Evolutionary conservation across 345 rosid species (phyloP).

Genomic region (Eucalyptus microcorys): DNA sequence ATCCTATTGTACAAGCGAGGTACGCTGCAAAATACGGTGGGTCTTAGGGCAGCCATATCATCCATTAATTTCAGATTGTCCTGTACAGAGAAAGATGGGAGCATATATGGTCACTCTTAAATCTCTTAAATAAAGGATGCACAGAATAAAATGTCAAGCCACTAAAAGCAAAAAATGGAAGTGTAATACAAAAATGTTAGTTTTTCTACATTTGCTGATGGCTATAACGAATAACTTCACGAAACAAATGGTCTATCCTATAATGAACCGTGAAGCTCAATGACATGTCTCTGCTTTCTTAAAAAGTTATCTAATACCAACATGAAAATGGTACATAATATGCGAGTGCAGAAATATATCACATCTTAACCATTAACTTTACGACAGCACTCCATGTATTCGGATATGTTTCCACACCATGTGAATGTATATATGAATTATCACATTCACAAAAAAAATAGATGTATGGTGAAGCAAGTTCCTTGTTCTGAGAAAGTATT

Average conservation of each 20-base stretch:
- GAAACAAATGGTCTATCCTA: neutral
- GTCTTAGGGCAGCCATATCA: slow-evolving; percentile 83
- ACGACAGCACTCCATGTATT: neutral
- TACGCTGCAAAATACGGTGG: slow-evolving; percentile 88
- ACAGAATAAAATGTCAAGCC: neutral
- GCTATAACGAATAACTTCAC: neutral
- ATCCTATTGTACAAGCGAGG: slow-evolving; percentile 95
- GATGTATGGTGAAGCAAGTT: neutral
- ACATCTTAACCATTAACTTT: neutral
- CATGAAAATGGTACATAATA: neutral
- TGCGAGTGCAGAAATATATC: neutral
- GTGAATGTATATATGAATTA: neutral
- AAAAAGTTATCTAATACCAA: neutral
- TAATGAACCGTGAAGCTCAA: neutral
- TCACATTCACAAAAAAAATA: neutral
- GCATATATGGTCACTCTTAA: neutral
- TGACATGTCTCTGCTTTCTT: neutral
- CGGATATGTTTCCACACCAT: neutral
- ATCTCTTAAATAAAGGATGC: neutral
- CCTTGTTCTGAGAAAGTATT: neutral
- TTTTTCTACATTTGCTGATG: neutral
- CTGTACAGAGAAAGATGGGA: slow-evolving; percentile 20
- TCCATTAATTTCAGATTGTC: slow-evolving; percentile 88
- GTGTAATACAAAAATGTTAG: neutral
- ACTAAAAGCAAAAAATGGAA: neutral